phyloP scores from a whole-genome alignment of 176 grass and related monocot species.

The Eleusine coracana region DNA sequence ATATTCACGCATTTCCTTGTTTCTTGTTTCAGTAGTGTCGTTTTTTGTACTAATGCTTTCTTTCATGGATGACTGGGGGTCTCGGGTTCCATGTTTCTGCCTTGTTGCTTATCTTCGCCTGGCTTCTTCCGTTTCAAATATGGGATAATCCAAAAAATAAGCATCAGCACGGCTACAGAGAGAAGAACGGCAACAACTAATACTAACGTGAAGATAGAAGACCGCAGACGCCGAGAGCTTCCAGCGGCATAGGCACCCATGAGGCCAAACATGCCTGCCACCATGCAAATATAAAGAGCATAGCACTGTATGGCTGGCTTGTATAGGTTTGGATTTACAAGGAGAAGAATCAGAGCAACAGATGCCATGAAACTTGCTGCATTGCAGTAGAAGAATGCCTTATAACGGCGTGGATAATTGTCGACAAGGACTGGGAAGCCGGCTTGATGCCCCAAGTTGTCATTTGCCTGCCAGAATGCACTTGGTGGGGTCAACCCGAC shows the following conservation, averaged over 20 bases:
- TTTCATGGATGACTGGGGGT: too few species aligned
- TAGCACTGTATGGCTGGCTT: constrained; percentile 31
- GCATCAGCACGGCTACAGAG: not conserved
- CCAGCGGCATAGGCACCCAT: constrained; percentile 54
- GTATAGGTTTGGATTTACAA: constrained; percentile 43
- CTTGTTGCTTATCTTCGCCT: too few species aligned
- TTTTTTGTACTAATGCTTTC: too few species aligned
- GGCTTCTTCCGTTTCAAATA: too few species aligned
- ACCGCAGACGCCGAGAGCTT: constrained; percentile 22
- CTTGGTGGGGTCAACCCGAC: too few species aligned
- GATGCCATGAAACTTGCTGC: constrained; percentile 56
- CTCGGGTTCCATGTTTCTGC: too few species aligned
- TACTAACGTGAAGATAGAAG: constrained; percentile 32
- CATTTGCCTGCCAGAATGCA: not conserved
- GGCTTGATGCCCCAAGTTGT: not conserved
- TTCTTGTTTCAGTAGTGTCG: too few species aligned
- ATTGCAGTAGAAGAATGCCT: constrained; percentile 57
- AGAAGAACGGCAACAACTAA: constrained; percentile 19
- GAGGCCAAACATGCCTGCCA: not conserved
- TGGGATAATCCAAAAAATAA: too few species aligned
- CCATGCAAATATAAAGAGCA: constrained; percentile 2
- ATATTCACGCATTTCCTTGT: constrained; percentile 19
- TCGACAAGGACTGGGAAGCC: constrained; percentile 43
- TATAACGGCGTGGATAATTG: constrained; percentile 12
- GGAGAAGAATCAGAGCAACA: constrained; percentile 45